Evolutionary conservation across 106 monocot genomes (phyloP).

Genomic region (Xerophyta viscosa): DNA sequence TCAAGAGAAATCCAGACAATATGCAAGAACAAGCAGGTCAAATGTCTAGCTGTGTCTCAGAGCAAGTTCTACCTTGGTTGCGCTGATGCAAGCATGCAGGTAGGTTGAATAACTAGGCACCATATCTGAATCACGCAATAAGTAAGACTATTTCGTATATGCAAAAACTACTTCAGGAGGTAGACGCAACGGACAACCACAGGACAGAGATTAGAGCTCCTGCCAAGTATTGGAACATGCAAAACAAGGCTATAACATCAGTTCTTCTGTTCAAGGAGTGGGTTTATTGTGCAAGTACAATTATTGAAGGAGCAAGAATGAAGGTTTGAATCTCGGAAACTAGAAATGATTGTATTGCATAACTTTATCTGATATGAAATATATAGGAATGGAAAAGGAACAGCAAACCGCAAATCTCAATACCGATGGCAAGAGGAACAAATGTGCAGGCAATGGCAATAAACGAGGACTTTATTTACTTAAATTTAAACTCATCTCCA

Average conservation of each 20-base stretch:
- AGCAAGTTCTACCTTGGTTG: conserved; percentile 74
- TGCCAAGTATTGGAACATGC: conserved; percentile 49
- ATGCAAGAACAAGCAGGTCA: conserved; percentile 59
- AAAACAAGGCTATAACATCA: conserved; percentile 51
- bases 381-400: conserved; percentile 67
- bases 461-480: conserved; percentile 87
- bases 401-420: conserved; percentile 32
- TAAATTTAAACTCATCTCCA: conserved; percentile 58
- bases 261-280: conserved; percentile 53
- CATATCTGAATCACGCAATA: not conserved
- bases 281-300: conserved; percentile 60
- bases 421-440: conserved; percentile 36
- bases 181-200: conserved; percentile 42
- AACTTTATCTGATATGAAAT: conserved; percentile 15
- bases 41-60: conserved; percentile 45
- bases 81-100: conserved; percentile 84
- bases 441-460: conserved; percentile 66
- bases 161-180: conserved; percentile 39
- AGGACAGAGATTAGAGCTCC: conserved; percentile 62
- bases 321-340: conserved; percentile 54
- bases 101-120: conserved; percentile 14
- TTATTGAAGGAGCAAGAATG: conserved; percentile 59
- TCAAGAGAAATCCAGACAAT: conserved; percentile 58
- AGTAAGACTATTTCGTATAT: not conserved
- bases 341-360: not conserved